Percentiles rank a stretch among this genome's conserved stretches.
These are phyloP conservation scores for Leccinum subrobustum DNA, from an alignment of 1,284 basidiomycete genomes.

Conservation along the genomic window DNA sequence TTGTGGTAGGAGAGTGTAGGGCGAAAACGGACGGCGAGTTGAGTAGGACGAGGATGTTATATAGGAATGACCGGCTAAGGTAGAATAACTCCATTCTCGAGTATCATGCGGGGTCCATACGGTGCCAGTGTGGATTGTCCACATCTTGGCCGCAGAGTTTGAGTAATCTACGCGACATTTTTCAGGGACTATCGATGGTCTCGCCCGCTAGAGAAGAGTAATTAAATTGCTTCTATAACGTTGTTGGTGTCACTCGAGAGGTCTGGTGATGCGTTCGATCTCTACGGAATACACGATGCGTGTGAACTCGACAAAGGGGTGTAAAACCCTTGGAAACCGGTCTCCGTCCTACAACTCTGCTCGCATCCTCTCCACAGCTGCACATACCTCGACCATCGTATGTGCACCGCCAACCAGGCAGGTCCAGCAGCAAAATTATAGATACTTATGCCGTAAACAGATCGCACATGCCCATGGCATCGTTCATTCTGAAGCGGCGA, in stretches of 20 bases:
- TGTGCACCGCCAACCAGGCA: not conserved
- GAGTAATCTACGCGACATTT: constrained; percentile 18
- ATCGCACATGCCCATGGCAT: not conserved
- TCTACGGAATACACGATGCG: constrained; percentile 12
- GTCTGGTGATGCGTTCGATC: constrained; percentile 25
- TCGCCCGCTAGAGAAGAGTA: constrained; percentile 24
- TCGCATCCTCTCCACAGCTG: not conserved
- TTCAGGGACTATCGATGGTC: constrained; percentile 21
- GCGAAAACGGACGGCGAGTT: not conserved
- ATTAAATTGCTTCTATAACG: constrained; percentile 31
- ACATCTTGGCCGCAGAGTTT: constrained; percentile 15
- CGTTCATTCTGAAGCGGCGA: constrained; percentile 3
- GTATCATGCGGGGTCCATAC: constrained; percentile 32
- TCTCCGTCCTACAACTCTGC: not conserved
- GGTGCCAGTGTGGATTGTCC: constrained; percentile 20
- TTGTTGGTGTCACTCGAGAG: constrained; percentile 19
- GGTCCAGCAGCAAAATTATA: constrained; percentile 10
- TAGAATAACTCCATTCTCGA: constrained; percentile 13
- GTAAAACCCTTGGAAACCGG: constrained; percentile 6
- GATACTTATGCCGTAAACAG: constrained; percentile 7
- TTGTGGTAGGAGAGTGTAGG: constrained; percentile 1
- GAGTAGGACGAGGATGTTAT: constrained; percentile 13
- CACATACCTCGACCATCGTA: not conserved
- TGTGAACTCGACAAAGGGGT: constrained; percentile 6
- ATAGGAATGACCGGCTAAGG: constrained; percentile 12